Percentiles rank a stretch among this genome's conserved stretches.
Evolutionary conservation across 1,284 basidiomycete species (phyloP).

Genomic region (Termitomyces sp.): DNA sequence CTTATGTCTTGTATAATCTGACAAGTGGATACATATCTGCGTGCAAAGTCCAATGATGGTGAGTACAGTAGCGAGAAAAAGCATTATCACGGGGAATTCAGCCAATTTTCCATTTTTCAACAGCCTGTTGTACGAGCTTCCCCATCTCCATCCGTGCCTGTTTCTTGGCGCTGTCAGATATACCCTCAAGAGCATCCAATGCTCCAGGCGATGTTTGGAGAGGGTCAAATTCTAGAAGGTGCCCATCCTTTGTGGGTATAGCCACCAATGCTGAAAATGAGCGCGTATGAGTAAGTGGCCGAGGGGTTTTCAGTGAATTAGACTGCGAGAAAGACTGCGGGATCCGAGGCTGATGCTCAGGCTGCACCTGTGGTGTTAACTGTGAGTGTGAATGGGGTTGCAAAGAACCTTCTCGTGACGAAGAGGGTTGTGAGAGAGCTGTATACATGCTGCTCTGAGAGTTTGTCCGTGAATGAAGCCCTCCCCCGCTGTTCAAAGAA

Average conservation of each 20-base stretch:
- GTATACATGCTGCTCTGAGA: constrained; percentile 42
- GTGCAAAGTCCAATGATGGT: constrained; percentile 7
- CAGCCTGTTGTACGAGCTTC: constrained; percentile 59
- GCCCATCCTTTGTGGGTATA: constrained; percentile 69
- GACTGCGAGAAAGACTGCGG: constrained; percentile 26
- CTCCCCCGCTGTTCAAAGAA: constrained; percentile 18
- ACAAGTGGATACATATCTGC: constrained; percentile 5
- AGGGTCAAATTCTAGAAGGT: constrained; percentile 75
- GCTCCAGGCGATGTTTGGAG: constrained; percentile 62
- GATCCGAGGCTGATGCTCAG: constrained; percentile 30
- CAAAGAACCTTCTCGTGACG: constrained; percentile 39
- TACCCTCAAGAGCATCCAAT: constrained; percentile 68
- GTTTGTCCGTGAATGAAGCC: constrained; percentile 40
- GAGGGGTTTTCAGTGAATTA: constrained; percentile 23
- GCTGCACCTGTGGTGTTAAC: constrained; percentile 22
- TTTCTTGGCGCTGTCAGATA: constrained; percentile 75
- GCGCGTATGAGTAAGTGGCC: constrained; percentile 26
- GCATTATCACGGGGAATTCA: constrained; percentile 16
- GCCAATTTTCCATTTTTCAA: constrained; percentile 67
- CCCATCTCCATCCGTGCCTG: constrained; percentile 72
- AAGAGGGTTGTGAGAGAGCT: constrained; percentile 30
- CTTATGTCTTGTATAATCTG: neutral
- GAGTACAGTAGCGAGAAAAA: neutral
- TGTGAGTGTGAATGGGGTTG: constrained; percentile 19
- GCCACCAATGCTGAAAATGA: constrained; percentile 52